Evolutionary conservation across 768 basidiomycete genomes (phyloP), one percentile per base, ranked within the genome.

Genomic region (Auriscalpium orientale): DNA sequence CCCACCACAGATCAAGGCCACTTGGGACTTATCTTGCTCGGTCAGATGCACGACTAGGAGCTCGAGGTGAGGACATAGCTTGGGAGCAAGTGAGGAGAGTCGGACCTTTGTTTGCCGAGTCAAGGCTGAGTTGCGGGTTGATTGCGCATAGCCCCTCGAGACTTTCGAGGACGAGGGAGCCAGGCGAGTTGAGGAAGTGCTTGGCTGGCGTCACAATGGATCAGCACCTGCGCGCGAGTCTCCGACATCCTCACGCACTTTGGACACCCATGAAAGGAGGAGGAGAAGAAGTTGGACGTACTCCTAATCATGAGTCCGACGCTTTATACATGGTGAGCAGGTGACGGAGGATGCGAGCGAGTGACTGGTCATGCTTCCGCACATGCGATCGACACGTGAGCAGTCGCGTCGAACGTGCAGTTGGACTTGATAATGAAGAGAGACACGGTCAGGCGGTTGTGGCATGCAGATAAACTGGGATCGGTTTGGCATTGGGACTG

Each of bases 1-100:
- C 6, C 91, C 91, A 9, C 91, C 91, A 63, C 87, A 91, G 62
- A 93, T 75, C 13, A 93, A 73, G 2, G 87, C 80, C 45, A 93
- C 91, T 65, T 83, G 83, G 21, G 79, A 78, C 55, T 72, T 78
- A 67, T 87, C 81, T 35, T 70, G 78, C n/a, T 71, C 61, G 22
- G 79, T 72, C 51, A 81, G 70, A 63, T 85, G 83, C 44, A 91
- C 76, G 53, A 89, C 90, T 87, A 62, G 15, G 37, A 47, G 34
- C 4, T 9, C 9, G 21, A 8, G 16, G 22, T 40, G 49, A 44
- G 22, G 55, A 20, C 18, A 49, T 16, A 16, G 6, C n/a, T 20
- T 8, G 55, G 36, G 46, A 20, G 21, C 28, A 33, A 20, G 22
- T 36, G 12, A 16, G 16, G 18, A 34, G 33, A 16, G 21, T 56